Evolutionary conservation across 1,284 basidiomycete genomes (phyloP), one percentile per base, ranked within the genome.

Genomic region (Neonothopanus nambi): DNA sequence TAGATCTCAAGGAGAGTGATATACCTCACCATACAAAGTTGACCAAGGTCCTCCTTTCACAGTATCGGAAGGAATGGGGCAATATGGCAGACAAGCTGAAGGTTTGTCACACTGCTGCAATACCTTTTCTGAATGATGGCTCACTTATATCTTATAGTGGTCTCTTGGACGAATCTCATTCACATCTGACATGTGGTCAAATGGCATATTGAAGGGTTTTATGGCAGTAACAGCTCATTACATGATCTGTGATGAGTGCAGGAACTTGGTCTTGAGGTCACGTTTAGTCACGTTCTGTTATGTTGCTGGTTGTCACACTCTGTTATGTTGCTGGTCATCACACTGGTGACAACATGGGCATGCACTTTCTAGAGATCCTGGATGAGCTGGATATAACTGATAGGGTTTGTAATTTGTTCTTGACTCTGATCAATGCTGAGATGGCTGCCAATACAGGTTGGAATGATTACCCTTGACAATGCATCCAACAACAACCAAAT

Each of bases 151-250:
- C 49, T 23, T 9, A 28, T 23, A 69, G 65, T 56, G 61, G 28
- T 55, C 67, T 1, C 23, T 60, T 9, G 62, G 67, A 4, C 60
- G 58, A 2, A 49, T 68, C 0, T 62, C 65, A 1, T 63, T 62
- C 21, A 70, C 67, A 1, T 60, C 52, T 39, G 64, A 70, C 44
- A 52, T 67, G 5, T 70, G 69, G 68, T 61, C 61, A 2, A 36
- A 57, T 7, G 18, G 26, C 0, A 59, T 61, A 33, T 57, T 69
- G 1, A n/a, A 54, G 2, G 47, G 56, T 1, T 63, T 59, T 23
- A 63, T 69, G 61, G 65, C 62, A 0, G 43, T 69, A 3, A 70
- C 69, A 1, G 64, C 57, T 0, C 66, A 69, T 53, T 69, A 56
- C 35, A 21, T 57, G 0, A 23, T 37, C 1, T 21, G 28, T 5